A percentile compares a stretch with the other conserved stretches of the same genome.
Evolutionary conservation across 2,329 filamentous ascomycete genomes (phyloP).

Genomic region (Fusarium pininemorale): DNA sequence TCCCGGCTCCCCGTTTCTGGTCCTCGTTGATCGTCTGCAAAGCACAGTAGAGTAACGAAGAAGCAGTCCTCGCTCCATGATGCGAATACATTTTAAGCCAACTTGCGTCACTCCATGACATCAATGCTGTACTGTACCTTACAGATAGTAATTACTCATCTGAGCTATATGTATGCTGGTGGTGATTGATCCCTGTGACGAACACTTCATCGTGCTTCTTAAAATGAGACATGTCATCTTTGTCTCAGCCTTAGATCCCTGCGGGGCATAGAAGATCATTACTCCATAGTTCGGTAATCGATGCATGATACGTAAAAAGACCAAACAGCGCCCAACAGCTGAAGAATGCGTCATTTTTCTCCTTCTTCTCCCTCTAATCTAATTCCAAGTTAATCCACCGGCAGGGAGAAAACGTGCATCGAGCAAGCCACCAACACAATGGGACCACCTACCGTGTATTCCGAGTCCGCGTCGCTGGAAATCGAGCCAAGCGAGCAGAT

Average conservation of each 20-base stretch:
- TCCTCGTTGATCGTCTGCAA: not conserved
- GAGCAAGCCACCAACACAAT: slow-evolving; percentile 10
- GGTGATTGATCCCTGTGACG: not conserved
- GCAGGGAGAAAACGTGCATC: not conserved
- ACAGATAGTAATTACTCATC: not conserved
- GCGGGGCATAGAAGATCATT: not conserved
- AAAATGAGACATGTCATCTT: not conserved
- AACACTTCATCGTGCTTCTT: not conserved
- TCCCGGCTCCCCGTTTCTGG: not conserved
- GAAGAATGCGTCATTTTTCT: not conserved
- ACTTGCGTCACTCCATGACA: not conserved
- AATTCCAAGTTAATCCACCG: too few relatives aligned
- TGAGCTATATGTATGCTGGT: not conserved
- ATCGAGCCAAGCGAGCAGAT: not conserved
- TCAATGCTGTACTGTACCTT: not conserved
- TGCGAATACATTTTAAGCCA: not conserved
- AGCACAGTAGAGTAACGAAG: not conserved
- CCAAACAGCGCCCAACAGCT: not conserved
- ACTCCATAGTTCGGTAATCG: not conserved
- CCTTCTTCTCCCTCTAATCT: not conserved
- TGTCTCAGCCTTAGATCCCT: not conserved
- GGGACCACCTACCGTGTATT: not conserved
- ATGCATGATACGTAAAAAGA: not conserved
- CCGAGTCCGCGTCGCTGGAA: not conserved
- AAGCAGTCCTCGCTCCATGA: not conserved